Evolutionary conservation across 176 grass and related monocot species (phyloP).

Genomic region (Lolium perenne): DNA sequence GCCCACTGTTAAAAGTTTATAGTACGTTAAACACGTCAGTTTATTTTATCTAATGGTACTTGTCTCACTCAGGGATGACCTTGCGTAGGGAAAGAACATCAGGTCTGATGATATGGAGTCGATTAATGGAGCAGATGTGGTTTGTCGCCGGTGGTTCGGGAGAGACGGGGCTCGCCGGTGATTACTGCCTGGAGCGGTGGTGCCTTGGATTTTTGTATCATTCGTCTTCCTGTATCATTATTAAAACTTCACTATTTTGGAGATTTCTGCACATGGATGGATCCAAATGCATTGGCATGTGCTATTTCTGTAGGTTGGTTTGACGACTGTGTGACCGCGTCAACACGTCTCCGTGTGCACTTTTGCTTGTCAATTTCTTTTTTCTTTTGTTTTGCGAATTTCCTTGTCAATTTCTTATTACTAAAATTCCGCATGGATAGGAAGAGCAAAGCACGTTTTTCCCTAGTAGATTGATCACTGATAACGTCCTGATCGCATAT

Average conservation of each 20-base stretch:
- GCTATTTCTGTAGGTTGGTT: not conserved
- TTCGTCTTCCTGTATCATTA: not conserved
- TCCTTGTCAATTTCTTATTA: too few species aligned
- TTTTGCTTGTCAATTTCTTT: too few species aligned
- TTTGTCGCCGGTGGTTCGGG: not conserved
- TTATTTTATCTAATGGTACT: not conserved
- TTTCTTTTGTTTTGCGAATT: too few species aligned
- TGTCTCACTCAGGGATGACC: not conserved
- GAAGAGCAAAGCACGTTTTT: too few species aligned
- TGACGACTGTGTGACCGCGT: not conserved
- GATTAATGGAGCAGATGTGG: not conserved
- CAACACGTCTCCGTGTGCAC: not conserved
- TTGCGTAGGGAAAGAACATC: not conserved
- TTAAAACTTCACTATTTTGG: not conserved
- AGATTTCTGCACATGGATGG: not conserved
- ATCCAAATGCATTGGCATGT: not conserved
- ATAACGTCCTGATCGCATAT: too few species aligned
- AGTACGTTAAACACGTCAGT: not conserved
- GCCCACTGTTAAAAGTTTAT: too few species aligned
- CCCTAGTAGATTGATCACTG: too few species aligned
- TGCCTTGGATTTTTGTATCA: too few species aligned
- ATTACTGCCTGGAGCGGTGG: not conserved
- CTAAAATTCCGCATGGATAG: too few species aligned
- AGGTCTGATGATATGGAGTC: not conserved
- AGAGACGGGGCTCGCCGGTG: not conserved